phyloP scores from a whole-genome alignment of 345 rosid species.

The Moricandia moricandioides region DNA sequence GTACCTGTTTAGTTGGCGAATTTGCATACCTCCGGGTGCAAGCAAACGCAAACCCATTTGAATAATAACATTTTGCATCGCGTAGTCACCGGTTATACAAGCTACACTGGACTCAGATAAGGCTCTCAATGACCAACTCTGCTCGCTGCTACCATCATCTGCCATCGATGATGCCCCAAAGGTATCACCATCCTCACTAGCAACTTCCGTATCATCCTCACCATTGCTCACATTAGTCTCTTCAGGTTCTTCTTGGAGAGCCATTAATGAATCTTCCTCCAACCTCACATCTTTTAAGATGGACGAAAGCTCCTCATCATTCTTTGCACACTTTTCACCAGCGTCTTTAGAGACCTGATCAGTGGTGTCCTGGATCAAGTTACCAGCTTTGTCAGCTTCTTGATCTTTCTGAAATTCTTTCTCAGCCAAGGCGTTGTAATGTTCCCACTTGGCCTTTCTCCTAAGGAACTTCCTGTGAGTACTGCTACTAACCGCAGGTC shows the following conservation, averaged over 20 bases:
- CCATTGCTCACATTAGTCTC: constrained; percentile 12
- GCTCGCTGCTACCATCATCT: constrained; percentile 76
- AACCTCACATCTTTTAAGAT: constrained; percentile 64
- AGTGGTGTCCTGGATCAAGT: constrained; percentile 21
- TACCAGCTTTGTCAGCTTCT: constrained; percentile 36
- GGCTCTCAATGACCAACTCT: constrained; percentile 82
- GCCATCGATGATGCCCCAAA: constrained; percentile 43
- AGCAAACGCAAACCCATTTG: constrained; percentile 91
- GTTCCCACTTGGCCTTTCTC: constrained; percentile 60
- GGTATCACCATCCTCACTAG: constrained; percentile 46
- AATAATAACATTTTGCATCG: constrained; percentile 93
- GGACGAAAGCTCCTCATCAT: constrained; percentile 44
- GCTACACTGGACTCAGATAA: constrained; percentile 91
- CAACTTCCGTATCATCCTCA: constrained; percentile 30
- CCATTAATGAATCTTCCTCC: constrained; percentile 53
- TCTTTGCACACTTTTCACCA: constrained; percentile 33
- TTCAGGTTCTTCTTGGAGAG: constrained; percentile 43
- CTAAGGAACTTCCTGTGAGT: constrained; percentile 81
- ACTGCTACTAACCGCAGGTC: constrained; percentile 89
- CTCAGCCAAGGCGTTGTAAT: constrained; percentile 47
- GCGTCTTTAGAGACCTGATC: constrained; percentile 28
- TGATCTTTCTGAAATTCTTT: constrained; percentile 55
- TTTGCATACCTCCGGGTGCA: constrained; percentile 90
- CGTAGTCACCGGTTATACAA: constrained; percentile 87
- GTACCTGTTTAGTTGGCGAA: constrained; percentile 81